Evolutionary conservation across 179 eudicot genomes (phyloP), one percentile per base, ranked within the genome.

Genomic region (Silene noctiflora): DNA sequence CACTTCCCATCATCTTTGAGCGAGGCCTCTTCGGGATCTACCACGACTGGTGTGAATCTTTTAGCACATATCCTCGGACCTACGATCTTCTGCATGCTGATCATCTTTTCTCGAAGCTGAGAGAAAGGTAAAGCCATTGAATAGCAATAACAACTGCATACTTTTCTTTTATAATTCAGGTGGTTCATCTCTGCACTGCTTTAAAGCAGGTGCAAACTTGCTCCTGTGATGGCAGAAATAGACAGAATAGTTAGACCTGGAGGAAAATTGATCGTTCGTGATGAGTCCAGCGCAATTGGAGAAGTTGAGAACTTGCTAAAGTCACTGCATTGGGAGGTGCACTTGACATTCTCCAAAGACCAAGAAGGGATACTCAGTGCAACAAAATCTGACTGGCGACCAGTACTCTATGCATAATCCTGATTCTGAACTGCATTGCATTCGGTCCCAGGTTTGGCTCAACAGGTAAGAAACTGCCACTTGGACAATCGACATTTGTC

Each of bases 41-140:
- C 70, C 97, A 93, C 33, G 98, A 93, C 42, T 91, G 97, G 97
- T 90, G 98, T 75, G 98, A 91, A 85, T 90, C 96, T 25, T 91
- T 91, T 83, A 94, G 91, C 83, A 88, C 98, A 1, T 94, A 94
- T 72, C 98, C 98, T 16, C 86, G 98, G 51, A 78, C 87, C 12
- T 91, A 94, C 35, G 98, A 94, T 82, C 98, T 94, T 75, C 79
- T 94, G 33, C 97, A 94, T 33, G 96, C 96, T 0, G 93, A 91
- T 82, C 91, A 88, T 82, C 95, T 94, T 55, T 90, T 94, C 78
- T 91, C 97, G 4, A 88, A 75, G 74, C 83, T 93, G 68, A 84
- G 88, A 72, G 89, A 85, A 79, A 91, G 96, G 84, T 73, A 68
- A 70, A 75, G 66, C n/a, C 69, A 2, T 29, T 22, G 12, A 17